phyloP scores from a whole-genome alignment of 2,329 filamentous ascomycete genomes.

The Camillea tinctor region DNA sequence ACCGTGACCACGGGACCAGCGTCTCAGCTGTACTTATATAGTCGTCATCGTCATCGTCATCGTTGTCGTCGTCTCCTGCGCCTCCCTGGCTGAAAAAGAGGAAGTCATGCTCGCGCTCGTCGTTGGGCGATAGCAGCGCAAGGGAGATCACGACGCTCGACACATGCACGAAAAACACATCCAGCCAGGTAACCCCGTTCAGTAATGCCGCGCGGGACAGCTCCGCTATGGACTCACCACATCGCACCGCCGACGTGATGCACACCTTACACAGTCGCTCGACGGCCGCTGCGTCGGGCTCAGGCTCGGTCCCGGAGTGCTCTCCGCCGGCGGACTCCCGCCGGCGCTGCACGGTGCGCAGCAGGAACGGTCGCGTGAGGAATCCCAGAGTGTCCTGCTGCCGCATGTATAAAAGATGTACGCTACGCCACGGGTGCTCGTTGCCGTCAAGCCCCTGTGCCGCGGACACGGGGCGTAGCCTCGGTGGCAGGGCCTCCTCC shows the following conservation, averaged over 20 bases:
- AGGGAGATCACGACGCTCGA: constrained; percentile 22
- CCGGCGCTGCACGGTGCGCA: constrained; percentile 18
- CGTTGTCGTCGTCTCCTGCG: neutral
- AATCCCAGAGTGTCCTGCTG: constrained; percentile 28
- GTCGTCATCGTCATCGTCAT: neutral
- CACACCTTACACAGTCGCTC: constrained; percentile 18
- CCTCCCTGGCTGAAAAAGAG: neutral
- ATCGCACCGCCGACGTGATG: constrained; percentile 23
- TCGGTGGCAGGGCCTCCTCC: constrained; percentile 21
- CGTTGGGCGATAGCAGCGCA: constrained; percentile 18
- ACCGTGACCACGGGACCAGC: constrained; percentile 5
- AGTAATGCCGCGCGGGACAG: constrained; percentile 19
- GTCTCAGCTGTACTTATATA: neutral
- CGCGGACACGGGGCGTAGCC: constrained; percentile 8
- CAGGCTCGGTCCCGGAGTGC: constrained; percentile 4
- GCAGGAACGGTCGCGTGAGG: constrained; percentile 29
- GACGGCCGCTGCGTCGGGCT: constrained; percentile 16
- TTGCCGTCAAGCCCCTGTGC: constrained; percentile 11
- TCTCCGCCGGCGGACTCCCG: neutral
- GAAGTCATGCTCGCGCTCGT: too few species aligned
- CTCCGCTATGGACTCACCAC: constrained; percentile 15
- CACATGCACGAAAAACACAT: constrained; percentile 24
- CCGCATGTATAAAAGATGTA: constrained; percentile 27
- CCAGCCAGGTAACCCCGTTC: constrained; percentile 24
- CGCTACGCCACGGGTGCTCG: constrained; percentile 20